Percentiles rank a stretch among this genome's conserved stretches.
Evolutionary conservation across 83 land plant genomes (phyloP).

Genomic region (Larix sibirica): DNA sequence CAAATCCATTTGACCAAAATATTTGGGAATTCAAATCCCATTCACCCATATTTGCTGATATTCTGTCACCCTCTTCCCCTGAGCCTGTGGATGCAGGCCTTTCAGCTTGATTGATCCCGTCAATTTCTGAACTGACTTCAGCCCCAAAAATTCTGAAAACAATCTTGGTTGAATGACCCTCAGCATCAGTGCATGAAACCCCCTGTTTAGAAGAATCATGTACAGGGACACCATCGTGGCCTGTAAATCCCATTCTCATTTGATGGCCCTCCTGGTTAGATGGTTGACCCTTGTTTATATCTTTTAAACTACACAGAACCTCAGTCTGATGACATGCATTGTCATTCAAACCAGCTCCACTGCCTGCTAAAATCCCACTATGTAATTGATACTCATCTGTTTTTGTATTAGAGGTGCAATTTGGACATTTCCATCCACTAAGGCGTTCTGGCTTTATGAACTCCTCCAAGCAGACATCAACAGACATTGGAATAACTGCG

Average conservation of each 20-base stretch:
- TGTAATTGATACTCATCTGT: too few species aligned
- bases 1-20: too few species aligned
- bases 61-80: not conserved
- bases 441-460: conserved; percentile 86
- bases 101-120: not conserved
- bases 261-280: too few species aligned
- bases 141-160: not conserved
- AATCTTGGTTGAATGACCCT: not conserved
- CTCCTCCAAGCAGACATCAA: conserved; percentile 56
- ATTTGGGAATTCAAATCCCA: too few species aligned
- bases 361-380: too few species aligned
- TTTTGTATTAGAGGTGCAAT: conserved; percentile 62
- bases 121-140: not conserved
- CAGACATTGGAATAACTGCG: too few species aligned
- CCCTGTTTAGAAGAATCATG: not conserved
- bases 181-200: not conserved
- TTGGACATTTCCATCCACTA: conserved; percentile 86
- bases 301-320: too few species aligned
- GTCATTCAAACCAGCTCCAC: too few species aligned
- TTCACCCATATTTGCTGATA: not conserved
- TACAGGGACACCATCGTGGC: not conserved
- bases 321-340: too few species aligned
- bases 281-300: too few species aligned
- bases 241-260: not conserved
- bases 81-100: not conserved